Base-by-base conservation (phyloP, 768 basidiomycete species). In the Leccinum rimulosum region DNA sequence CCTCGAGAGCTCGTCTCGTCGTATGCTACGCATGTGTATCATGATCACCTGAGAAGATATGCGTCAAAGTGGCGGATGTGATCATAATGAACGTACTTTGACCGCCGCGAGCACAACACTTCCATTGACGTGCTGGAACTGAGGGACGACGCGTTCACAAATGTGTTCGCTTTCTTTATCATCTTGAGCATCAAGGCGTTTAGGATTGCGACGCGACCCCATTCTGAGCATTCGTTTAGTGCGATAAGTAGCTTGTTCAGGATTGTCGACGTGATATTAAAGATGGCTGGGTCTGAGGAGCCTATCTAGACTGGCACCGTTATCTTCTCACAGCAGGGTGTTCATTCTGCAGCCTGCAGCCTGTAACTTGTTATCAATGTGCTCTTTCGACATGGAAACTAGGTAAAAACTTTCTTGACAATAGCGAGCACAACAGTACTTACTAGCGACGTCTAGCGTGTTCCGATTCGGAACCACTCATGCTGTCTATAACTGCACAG, bases 121-220 rank as follows among this genome's bases (percentile, higher is more conserved):
- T 14, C 92, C 95, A 65, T 99, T 99, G 28, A 86, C 90, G 69
- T 99, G 97, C 73, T 99, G 97, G 75, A 98, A 96, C 68, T 99
- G 97, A 4, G 97, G 97, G 43, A 98, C 89, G 12, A 98, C 96
- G 30, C 97, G 87, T 74, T 98, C 97, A 72, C 97, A 98, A 61
- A 98, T 98, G 71, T 98, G 96, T 69, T 99, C 97, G 70, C 91
- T 91, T 77, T 99, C 97, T 74, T 93, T 91, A 61, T 91, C 93
- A 67, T 96, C 96, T 43, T 82, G 79, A 0, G 94, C 84, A 36
- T 79, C 80, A 98, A 77, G 0, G 93, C 92, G 59, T 89, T 90
- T 54, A 98, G 75, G 38, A 99, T 86, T 1, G 95, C 94, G 15
- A 99, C 94, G 57, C 96, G 85, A 33, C 97, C 97, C 97, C 97